These are phyloP conservation scores for Panaeolus cyanescens DNA, from an alignment of 768 basidiomycete genomes.

Conservation along the genomic window DNA sequence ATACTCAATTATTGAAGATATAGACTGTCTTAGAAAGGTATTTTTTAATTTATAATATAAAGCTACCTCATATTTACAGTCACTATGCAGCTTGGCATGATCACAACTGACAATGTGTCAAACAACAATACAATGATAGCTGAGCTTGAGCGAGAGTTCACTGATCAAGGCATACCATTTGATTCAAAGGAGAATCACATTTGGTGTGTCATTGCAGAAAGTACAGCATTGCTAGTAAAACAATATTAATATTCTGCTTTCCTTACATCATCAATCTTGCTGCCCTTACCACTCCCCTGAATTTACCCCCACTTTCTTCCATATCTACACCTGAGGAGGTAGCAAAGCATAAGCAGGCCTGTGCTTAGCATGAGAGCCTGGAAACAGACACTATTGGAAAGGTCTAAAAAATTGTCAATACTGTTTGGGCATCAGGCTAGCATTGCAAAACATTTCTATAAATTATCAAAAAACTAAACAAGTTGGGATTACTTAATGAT, in stretches of 20 bases:
- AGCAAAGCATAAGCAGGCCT: too few species aligned
- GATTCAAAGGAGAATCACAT: conserved; percentile 17
- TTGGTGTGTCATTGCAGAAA: conserved; percentile 19
- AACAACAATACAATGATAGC: conserved; percentile 33
- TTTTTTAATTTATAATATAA: not conserved
- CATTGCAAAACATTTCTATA: conserved; percentile 22
- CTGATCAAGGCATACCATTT: conserved; percentile 18
- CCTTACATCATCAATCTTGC: conserved; percentile 30
- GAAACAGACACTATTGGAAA: conserved; percentile 20
- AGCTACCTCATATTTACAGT: not conserved
- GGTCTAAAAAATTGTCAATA: conserved; percentile 24
- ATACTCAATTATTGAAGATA: conserved; percentile 20
- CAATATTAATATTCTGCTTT: conserved; percentile 20
- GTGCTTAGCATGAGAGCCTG: conserved; percentile 20
- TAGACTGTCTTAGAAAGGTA: conserved; percentile 19
- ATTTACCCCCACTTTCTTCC: not conserved
- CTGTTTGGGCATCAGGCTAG: conserved; percentile 28
- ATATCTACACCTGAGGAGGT: not conserved
- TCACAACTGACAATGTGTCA: conserved; percentile 35
- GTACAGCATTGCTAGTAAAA: not conserved
- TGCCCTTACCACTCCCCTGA: not conserved
- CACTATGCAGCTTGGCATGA: conserved; percentile 17
- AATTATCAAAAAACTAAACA: conserved; percentile 24
- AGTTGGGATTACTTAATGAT: conserved; percentile 4
- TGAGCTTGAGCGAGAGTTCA: conserved; percentile 16